Conservation (phyloP, 768 basidiomycete species). For the Leccinum boreale region DNA sequence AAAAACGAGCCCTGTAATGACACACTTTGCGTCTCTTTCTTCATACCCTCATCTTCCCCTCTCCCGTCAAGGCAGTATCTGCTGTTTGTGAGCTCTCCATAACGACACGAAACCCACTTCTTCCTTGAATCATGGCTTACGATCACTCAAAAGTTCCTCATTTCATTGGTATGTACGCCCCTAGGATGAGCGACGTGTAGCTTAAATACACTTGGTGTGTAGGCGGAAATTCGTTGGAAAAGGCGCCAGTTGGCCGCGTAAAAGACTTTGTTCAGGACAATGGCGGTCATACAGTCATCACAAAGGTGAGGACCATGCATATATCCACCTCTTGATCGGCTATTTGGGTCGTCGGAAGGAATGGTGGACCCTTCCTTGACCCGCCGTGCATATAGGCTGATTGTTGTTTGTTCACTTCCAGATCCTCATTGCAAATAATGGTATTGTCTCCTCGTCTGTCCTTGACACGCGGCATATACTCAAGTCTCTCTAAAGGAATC, state of each 20-base stretch:
- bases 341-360: neutral
- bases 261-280: slow-evolving; percentile 87
- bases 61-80: slow-evolving; percentile 5
- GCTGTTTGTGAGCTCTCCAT: slow-evolving; percentile 3
- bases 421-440: slow-evolving; percentile 99
- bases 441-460: slow-evolving; percentile 35
- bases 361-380: neutral
- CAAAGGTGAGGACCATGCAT: slow-evolving; percentile 63
- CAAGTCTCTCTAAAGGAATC: slow-evolving; percentile 60
- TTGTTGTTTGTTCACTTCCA: slow-evolving; percentile 26
- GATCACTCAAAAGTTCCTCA: slow-evolving; percentile 62
- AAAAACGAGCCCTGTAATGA: slow-evolving; percentile 17
- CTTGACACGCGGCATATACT: slow-evolving; percentile 20
- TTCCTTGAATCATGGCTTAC: slow-evolving; percentile 31
- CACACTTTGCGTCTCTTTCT: slow-evolving; percentile 4
- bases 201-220: slow-evolving; percentile 10
- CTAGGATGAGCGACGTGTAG: slow-evolving; percentile 4
- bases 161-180: slow-evolving; percentile 50
- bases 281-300: slow-evolving; percentile 98
- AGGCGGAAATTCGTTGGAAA: slow-evolving; percentile 94
- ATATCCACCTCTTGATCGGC: slow-evolving; percentile 12
- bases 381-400: slow-evolving; percentile 5
- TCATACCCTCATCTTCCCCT: slow-evolving; percentile 21
- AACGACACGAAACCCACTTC: slow-evolving; percentile 6
- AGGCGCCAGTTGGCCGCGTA: slow-evolving; percentile 73